Evolutionary conservation across 1,284 basidiomycete genomes (phyloP), one percentile per base, ranked within the genome.

Genomic region (Peniophora sp.): DNA sequence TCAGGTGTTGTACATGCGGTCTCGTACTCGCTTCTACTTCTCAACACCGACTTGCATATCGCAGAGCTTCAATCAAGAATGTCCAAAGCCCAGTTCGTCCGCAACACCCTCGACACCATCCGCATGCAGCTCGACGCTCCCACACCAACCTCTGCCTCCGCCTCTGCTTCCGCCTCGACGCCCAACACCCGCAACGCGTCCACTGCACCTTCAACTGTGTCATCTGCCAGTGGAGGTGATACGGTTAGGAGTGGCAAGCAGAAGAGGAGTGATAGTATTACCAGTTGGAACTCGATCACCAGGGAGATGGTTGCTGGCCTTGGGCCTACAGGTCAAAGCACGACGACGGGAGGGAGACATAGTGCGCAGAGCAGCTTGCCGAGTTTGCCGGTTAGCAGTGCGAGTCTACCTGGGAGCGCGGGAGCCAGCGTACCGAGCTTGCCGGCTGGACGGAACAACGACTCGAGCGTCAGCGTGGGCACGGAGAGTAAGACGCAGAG

Each of bases 11-110:
- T 99, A 10, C 96, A 99, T 61, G 89, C 91, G 2, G 86, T 96
- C 34, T 79, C 92, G 0, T 99, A 96, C 61, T 97, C 96, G 1
- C 77, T 99, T 47, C 73, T 99, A 1, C 77, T 99, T 43, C 81
- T 99, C 53, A 99, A 99, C 68, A 99, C 96, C 22, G 96, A 99
- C 66, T 76, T 99, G 17, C 95, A 99, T 67, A 87, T 99, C 50
- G 96, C 94, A 36, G 95, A 98, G 39, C 75, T 97, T 25, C 69
- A 80, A 3, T 84, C 79, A 22, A 85, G 92, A 56, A 99, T 99
- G 97, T 95, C 93, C 3, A 78, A 89, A n/a, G 78, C 65, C 49
- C 93, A 99, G 61, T 99, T 99, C 65, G 83, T 98, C 2, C 80
- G 85, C 41, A 98, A 99, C 67, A 96, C 95, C 0, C 77, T 97